Evolutionary conservation across 1,139 yeast species (phyloP).

Genomic region (Arxiozyma bovina): DNA sequence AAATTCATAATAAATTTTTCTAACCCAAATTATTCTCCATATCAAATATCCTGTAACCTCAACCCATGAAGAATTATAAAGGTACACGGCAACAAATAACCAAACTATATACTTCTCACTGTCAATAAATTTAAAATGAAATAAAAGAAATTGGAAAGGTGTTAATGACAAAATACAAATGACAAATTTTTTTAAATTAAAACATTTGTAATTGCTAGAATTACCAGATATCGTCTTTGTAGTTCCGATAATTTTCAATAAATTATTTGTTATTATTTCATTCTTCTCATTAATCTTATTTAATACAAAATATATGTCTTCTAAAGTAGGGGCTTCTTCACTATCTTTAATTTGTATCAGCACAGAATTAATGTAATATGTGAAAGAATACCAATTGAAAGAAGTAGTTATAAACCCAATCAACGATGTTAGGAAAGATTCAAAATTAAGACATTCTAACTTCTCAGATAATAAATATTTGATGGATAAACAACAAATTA

Average conservation of each 20-base stretch:
- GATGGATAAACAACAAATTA: constrained; percentile 8
- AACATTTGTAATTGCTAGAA: not conserved
- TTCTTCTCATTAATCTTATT: constrained; percentile 24
- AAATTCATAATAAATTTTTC: constrained; percentile 14
- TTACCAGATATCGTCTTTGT: not conserved
- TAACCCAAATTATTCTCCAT: constrained; percentile 23
- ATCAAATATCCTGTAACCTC: constrained; percentile 23
- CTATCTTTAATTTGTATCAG: constrained; percentile 14
- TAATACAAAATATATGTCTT: constrained; percentile 25
- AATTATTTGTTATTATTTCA: constrained; percentile 16
- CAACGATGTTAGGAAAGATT: constrained; percentile 9
- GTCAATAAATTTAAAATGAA: not conserved
- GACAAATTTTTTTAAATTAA: not conserved
- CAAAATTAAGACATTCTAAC: not conserved
- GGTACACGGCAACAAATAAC: constrained; percentile 7
- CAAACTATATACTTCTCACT: constrained; percentile 3
- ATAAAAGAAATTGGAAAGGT: constrained; percentile 6
- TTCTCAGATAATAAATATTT: constrained; percentile 7
- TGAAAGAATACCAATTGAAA: constrained; percentile 12
- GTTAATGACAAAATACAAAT: not conserved
- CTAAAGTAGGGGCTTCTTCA: constrained; percentile 29
- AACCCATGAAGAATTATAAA: constrained; percentile 25
- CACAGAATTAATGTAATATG: constrained; percentile 20
- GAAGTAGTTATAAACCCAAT: constrained; percentile 17
- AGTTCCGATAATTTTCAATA: constrained; percentile 6